phyloP scores from a whole-genome alignment of 768 basidiomycete genomes.

The Naganishia friedmannii region DNA sequence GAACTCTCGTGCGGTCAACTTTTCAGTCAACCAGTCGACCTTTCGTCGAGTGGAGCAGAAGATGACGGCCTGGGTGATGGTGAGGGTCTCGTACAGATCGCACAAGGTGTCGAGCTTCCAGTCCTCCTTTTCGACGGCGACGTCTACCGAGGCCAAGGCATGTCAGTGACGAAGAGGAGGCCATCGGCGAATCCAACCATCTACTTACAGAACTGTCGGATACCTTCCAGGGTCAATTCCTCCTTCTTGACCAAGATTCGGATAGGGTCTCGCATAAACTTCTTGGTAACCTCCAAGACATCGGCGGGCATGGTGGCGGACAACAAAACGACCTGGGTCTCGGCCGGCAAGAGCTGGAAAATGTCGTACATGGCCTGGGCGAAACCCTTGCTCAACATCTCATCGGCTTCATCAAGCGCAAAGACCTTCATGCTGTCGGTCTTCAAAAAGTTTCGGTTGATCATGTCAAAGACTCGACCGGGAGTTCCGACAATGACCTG shows the following conservation, averaged over 20 bases:
- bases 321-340: slow-evolving; percentile 92
- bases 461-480: slow-evolving; percentile 98
- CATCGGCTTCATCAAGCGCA: slow-evolving; percentile 67
- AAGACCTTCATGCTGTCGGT: slow-evolving; percentile 95
- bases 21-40: slow-evolving; percentile 98
- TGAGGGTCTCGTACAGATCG: slow-evolving; percentile 95
- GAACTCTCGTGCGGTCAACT: slow-evolving; percentile 98
- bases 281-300: slow-evolving; percentile 97
- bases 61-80: slow-evolving; percentile 98
- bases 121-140: slow-evolving; percentile 98
- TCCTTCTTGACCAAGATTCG: slow-evolving; percentile 99
- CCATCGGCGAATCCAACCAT: neutral
- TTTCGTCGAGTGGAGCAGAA: slow-evolving; percentile 98
- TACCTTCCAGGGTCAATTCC: slow-evolving; percentile 84
- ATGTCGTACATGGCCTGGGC: slow-evolving; percentile 99
- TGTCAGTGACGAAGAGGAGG: neutral
- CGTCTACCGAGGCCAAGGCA: slow-evolving; percentile 46
- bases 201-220: slow-evolving; percentile 51
- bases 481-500: slow-evolving; percentile 97
- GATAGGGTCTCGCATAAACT: slow-evolving; percentile 99
- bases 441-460: slow-evolving; percentile 83
- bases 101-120: slow-evolving; percentile 99
- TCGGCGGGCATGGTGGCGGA: slow-evolving; percentile 95
- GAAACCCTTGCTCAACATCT: slow-evolving; percentile 95
- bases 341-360: slow-evolving; percentile 93